Evolutionary conservation across 1,284 basidiomycete genomes (phyloP), one percentile per base, ranked within the genome.

Genomic region (Tilletia indica): DNA sequence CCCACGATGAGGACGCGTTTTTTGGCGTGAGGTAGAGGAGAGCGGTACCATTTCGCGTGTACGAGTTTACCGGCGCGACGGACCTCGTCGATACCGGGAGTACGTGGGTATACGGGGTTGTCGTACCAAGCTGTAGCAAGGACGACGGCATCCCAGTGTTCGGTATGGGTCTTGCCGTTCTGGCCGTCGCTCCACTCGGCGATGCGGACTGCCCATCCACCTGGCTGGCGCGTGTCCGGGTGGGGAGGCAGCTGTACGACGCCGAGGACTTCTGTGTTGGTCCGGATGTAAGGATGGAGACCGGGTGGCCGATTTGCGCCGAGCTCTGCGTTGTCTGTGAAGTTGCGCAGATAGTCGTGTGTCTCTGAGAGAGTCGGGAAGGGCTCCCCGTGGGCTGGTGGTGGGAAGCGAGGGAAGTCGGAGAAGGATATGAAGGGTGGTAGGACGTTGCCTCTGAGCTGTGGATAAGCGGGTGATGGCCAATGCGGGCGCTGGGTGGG

Each of bases 31-130:
- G 67, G 38, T 0, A 39, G 25, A 34, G 70, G 70, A 14, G 47
- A 48, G 47, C 80, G 74, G 63, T 82, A 82, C 71, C 80, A 79
- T 56, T 82, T 82, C 64, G 78, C 79, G 45, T 81, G 78, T 16
- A 82, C 58, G 45, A 74, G 68, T n/a, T 64, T 54, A 0, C 76
- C 76, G 6, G 61, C 54, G 12, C 68, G 19, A 3, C 58, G 68
- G 0, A 77, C 79, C 12, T 70, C n/a, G 1, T 71, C 42, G 4
- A 80, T 69, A 0, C 80, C 80, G 0, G 70, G 68, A 1, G 73
- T 71, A 34, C 71, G 63, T 0, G 80, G 79, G 58, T 78, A 82
- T 64, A 72, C 70, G 2, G 79, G 79, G 2, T 73, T 72, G 64
- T 81, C 80, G 70, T 78, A 79, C 77, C 77, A 81, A 3, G 77